Percentiles rank a stretch among this genome's conserved stretches.
phyloP scores from a whole-genome alignment of 2,329 filamentous ascomycete genomes.

The Aspergillus quadricinctus region DNA sequence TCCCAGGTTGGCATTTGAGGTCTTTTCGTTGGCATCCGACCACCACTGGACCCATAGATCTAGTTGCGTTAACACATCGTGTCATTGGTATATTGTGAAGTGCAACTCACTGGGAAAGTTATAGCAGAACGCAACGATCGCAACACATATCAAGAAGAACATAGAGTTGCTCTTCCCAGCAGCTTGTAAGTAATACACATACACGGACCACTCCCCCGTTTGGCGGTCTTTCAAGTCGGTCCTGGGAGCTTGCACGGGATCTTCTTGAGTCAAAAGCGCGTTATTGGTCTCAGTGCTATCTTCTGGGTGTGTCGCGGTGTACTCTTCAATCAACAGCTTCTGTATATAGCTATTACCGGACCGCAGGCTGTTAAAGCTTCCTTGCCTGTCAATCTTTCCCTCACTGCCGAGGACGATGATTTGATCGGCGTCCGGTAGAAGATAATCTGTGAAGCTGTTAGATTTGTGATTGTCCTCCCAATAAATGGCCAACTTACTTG shows the following conservation, averaged over 20 bases:
- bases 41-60: conserved; percentile 48
- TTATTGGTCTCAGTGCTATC: background rate
- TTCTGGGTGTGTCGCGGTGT: background rate
- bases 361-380: background rate
- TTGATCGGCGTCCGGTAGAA: conserved; percentile 2
- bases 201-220: conserved; percentile 9
- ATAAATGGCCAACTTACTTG: conserved; percentile 5
- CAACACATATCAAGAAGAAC: background rate
- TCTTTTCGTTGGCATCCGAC: conserved; percentile 40
- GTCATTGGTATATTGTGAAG: background rate
- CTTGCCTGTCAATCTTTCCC: background rate
- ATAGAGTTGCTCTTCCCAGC: background rate
- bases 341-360: background rate
- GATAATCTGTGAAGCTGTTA: conserved; percentile 1
- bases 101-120: conserved; percentile 5
- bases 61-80: background rate
- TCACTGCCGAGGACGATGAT: conserved; percentile 5
- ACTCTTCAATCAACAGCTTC: too few relatives aligned
- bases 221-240: background rate
- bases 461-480: background rate
- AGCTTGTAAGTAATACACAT: conserved; percentile 9
- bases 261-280: background rate
- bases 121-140: background rate
- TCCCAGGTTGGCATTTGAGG: conserved; percentile 35
- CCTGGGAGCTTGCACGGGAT: background rate